Evolutionary conservation across 768 basidiomycete species (phyloP), one percentile per base, ranked within the genome.

Genomic region (Thelephora ganbajun): DNA sequence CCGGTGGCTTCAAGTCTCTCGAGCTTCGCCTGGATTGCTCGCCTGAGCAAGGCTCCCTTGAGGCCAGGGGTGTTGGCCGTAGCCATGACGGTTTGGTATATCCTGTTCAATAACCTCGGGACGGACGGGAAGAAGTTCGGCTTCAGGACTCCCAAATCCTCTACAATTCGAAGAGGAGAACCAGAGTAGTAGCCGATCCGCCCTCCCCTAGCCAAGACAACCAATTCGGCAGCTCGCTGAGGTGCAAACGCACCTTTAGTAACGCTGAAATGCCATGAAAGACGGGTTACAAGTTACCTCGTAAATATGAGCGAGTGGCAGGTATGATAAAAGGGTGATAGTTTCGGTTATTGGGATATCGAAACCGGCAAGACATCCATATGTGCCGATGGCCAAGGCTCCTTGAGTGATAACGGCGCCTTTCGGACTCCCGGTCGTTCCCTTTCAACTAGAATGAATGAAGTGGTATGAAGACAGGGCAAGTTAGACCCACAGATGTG

Each of bases 251-350:
- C 41, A 47, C 33, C 22, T 14, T 18, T 9, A 14, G 35, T 39
- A 51, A 34, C 35, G 53, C 18, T 50, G 35, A 33, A 39, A 39
- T 3, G 20, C n/a, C 12, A 47, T 43, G 16, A 44, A n/a, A 18
- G 46, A 20, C 18, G 48, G 33, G 39, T 35, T 12, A 42, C 2
- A 11, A 56, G 59, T 33, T 35, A 91, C 87, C 71, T 83, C 84
- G 52, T 90, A 93, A 50, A 93, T 88, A 63, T 94, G 90, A 2
- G 89, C 84, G 50, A 96, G 66, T 1, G 91, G 90, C 42, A 94
- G 75, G 64, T 86, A 91, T 2, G 86, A 30, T 9, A 90, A 12
- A 88, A 49, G 23, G 81, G 45, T 43, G 63, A 55, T 5, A 53
- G 58, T 7, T 64, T 66, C 33, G 73, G 67, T 0, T 69, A 65